These are phyloP conservation scores for Mycena indigotica DNA, from an alignment of 768 basidiomycete genomes.

Conservation along the genomic window DNA sequence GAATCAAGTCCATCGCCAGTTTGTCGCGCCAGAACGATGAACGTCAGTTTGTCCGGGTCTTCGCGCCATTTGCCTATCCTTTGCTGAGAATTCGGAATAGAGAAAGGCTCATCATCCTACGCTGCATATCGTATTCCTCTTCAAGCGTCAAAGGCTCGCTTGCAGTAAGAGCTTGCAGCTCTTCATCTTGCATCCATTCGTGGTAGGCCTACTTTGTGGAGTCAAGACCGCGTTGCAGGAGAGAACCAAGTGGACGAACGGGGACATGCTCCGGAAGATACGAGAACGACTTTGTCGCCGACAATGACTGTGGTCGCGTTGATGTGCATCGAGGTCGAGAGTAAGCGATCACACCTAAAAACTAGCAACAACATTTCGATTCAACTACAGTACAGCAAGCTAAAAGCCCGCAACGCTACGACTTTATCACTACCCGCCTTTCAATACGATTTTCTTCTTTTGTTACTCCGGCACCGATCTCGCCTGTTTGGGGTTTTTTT, in stretches of 20 bases:
- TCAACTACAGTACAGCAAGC: too few relatives aligned
- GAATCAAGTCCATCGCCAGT: conserved; percentile 18
- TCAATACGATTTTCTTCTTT: too few relatives aligned
- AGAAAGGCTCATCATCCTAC: conserved; percentile 86
- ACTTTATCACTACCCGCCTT: too few relatives aligned
- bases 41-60: conserved; percentile 90
- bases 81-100: conserved; percentile 83
- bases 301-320: conserved; percentile 69
- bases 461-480: too few relatives aligned
- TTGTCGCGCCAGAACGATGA: conserved; percentile 73
- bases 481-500: too few relatives aligned
- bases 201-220: conserved; percentile 66
- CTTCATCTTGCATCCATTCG: conserved; percentile 82
- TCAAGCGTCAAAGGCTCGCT: conserved; percentile 57
- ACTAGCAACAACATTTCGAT: too few relatives aligned
- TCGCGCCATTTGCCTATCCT: conserved; percentile 80
- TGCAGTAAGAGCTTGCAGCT: conserved; percentile 25
- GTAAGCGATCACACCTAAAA: too few relatives aligned
- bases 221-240: conserved; percentile 2
- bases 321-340: conserved; percentile 50
- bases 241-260: conserved; percentile 28
- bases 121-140: conserved; percentile 87
- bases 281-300: conserved; percentile 70
- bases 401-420: too few relatives aligned
- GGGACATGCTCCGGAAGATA: conserved; percentile 64